Evolutionary conservation across 1,284 basidiomycete genomes (phyloP), one percentile per base, ranked within the genome.

Genomic region (Melampsora americana): DNA sequence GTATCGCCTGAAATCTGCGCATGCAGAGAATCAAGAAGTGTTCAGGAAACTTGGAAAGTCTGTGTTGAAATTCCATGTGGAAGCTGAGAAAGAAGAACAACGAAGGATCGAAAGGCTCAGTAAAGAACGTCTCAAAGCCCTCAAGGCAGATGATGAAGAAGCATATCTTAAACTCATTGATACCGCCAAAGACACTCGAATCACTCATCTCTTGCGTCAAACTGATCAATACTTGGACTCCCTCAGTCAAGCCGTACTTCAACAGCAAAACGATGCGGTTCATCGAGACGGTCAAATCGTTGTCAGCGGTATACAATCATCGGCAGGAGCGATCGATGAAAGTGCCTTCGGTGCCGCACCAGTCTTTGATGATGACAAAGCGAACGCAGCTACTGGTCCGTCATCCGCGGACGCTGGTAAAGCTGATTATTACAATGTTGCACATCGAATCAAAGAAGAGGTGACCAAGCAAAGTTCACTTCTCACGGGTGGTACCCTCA

Each of bases 111-210:
- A 99, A 84, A 87, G 94, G 78, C 89, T 99, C 68, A 91, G 92
- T 66, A 99, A 98, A 85, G 96, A 99, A 84, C 93, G 95, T 92
- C 86, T 99, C 80, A 95, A 93, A 85, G 96, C 96, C 26, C 89
- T 99, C 79, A 95, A 95, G 85, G 92, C 92, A 59, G 95, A 99
- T 83, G 95, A 99, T 86, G 96, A 99, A 86, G 96, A 98, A 84
- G 95, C 93, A 23, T 99, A 99, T 84, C 91, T 99, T 87, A 95
- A 95, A 83, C 90, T 99, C 80, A 95, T 99, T 81, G 96, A 99
- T 84, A 97, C 95, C 50, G 96, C 95, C 78, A 99, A 99, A 84
- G 96, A 99, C 81, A 98, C 95, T 18, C 92, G 96, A 85, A 99
- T 99, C 84, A 96, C 95, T 0, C 96, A 99, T 84, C 86, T 99